Conservation (phyloP, 2,329 filamentous ascomycete genomes). For the Acephala macrosclerotiorum region DNA sequence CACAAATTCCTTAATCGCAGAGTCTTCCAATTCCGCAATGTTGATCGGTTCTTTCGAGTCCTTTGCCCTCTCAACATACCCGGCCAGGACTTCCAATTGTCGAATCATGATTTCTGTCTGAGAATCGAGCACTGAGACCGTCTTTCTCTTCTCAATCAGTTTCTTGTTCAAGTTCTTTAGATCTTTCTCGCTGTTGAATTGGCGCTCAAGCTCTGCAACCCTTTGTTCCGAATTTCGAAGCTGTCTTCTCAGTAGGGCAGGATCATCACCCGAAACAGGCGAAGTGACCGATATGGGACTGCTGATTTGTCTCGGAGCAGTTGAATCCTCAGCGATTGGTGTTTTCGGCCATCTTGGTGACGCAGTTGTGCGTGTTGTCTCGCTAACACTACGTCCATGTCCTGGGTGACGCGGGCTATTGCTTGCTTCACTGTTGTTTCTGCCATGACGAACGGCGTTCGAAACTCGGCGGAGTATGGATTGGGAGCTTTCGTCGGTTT, state of each 20-base stretch:
- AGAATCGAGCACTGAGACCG: constrained; percentile 91
- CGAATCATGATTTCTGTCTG: constrained; percentile 95
- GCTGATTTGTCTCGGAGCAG: constrained; percentile 66
- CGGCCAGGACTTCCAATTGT: constrained; percentile 87
- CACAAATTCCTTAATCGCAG: constrained; percentile 90
- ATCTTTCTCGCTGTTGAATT: constrained; percentile 66
- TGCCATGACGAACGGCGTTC: constrained; percentile 90
- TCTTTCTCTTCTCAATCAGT: constrained; percentile 91
- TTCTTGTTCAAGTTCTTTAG: constrained; percentile 77
- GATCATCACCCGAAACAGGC: constrained; percentile 65
- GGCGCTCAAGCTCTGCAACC: constrained; percentile 86
- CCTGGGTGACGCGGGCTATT: constrained; percentile 52
- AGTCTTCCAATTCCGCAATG: constrained; percentile 82
- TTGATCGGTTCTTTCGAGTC: constrained; percentile 82
- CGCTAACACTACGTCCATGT: constrained; percentile 69
- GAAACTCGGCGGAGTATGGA: constrained; percentile 89
- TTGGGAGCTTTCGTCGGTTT: constrained; percentile 76
- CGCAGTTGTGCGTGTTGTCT: constrained; percentile 68
- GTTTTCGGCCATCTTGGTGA: constrained; percentile 76
- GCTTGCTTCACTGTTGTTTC: constrained; percentile 78
- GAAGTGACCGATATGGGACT: constrained; percentile 73
- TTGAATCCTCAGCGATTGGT: constrained; percentile 63
- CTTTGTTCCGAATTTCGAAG: constrained; percentile 82
- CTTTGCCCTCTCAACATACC: constrained; percentile 87
- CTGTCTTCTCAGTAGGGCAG: constrained; percentile 74